Evolutionary conservation across 345 rosid genomes (phyloP).

Genomic region (Citrus trifoliata): DNA sequence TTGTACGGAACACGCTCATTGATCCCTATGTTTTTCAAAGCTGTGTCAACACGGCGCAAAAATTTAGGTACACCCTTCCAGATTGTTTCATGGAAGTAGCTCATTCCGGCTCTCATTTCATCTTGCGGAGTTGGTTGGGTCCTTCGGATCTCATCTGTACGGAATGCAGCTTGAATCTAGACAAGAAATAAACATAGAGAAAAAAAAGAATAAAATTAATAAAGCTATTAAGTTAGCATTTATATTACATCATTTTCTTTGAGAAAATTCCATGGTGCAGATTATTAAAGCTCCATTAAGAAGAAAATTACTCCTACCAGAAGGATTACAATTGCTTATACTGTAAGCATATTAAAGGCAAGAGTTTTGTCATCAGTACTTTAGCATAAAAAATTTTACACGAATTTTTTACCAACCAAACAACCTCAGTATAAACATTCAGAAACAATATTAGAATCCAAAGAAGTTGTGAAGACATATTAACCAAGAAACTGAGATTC

Average conservation of each 20-base stretch:
- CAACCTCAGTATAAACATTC: background rate
- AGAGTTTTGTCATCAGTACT: background rate
- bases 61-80: conserved; percentile 99
- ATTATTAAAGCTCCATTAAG: background rate
- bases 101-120: conserved; percentile 99
- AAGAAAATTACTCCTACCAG: background rate
- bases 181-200: background rate
- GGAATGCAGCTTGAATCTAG: conserved; percentile 99
- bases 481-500: background rate
- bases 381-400: background rate
- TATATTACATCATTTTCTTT: background rate
- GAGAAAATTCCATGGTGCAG: background rate
- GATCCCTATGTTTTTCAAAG: conserved; percentile 92
- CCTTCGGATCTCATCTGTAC: conserved; percentile 99
- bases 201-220: background rate
- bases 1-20: conserved; percentile 93
- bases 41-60: conserved; percentile 97
- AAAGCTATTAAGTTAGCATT: background rate
- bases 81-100: conserved; percentile 97
- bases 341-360: background rate
- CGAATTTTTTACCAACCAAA: background rate
- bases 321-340: background rate
- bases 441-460: background rate
- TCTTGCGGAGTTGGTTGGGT: conserved; percentile 99
- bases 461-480: background rate